Evolutionary conservation across 2,329 filamentous ascomycete genomes (phyloP), one percentile per base, ranked within the genome.

Genomic region (Beauveria caledonica): DNA sequence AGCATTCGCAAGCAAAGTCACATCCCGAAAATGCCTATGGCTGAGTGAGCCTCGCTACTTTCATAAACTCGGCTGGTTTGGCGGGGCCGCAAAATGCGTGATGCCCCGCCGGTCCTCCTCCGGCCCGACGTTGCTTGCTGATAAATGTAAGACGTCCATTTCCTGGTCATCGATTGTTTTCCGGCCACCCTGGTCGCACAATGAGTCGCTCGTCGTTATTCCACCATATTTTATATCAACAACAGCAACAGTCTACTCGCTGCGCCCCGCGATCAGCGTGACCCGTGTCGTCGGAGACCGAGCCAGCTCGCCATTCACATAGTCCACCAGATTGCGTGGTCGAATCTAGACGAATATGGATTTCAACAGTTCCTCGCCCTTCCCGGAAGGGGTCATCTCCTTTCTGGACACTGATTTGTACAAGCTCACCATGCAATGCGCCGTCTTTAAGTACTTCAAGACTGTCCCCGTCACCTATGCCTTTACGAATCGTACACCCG

Each of bases 401-500:
- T 88, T 94, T 70, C 80, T 94, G 59, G 90, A 94, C 70, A 93
- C 89, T 17, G 85, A 87, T 66, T 71, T 99, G 63, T 99, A 97
- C 83, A 99, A 99, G 76, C 77, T 99, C 74, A 99, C 94, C 21
- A 99, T 99, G 94, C 94, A 99, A 87, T 96, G 90, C 71, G 92
- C 92, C 63, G 88, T 97, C 65, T 83, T 95, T 66, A 95, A 95
- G 74, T 95, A 92, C 78, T 97, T 96, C 74, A 88, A 88, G 39
- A 81, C 92, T 61, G 78, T 86, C 68, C 83, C 87, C 49, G 94
- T 97, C 62, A 92, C 90, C 3, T 99, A 97, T 71, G 86, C 89
- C 62, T 97, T 95, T 76, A 97, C 92, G 56, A 99, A 99, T 72
- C 88, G 94, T 55, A 99, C 94, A 1, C 90, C 91, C 8, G 86